A percentile compares a stretch with the other conserved stretches of the same genome.
Evolutionary conservation across 345 rosid species (phyloP).

Genomic region (Atalantia buxifolia): DNA sequence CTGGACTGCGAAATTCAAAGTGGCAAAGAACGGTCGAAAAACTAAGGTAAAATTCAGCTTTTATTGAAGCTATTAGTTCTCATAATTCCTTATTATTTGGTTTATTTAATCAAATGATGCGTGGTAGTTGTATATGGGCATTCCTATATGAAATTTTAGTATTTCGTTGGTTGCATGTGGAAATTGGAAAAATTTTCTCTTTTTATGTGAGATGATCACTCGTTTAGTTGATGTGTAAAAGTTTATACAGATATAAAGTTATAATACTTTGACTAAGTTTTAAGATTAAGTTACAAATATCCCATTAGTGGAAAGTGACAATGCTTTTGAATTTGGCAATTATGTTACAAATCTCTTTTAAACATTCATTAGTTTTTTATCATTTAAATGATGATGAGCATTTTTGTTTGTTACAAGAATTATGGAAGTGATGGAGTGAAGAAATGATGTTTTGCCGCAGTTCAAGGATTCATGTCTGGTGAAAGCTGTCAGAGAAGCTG

Average conservation of each 20-base stretch:
- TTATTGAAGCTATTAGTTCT: not conserved
- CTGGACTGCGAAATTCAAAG: slow-evolving; percentile 40
- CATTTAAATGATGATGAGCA: not conserved
- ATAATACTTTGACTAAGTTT: not conserved
- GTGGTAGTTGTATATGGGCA: not conserved
- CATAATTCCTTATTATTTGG: not conserved
- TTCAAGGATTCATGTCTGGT: not conserved
- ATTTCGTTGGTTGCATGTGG: not conserved
- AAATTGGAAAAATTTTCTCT: too few relatives aligned
- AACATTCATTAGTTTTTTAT: not conserved
- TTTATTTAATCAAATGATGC: not conserved
- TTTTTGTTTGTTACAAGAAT: not conserved
- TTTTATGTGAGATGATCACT: not conserved
- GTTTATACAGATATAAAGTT: not conserved
- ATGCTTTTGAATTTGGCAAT: not conserved
- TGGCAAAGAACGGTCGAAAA: slow-evolving; percentile 44
- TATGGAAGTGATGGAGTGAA: not conserved
- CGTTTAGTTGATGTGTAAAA: not conserved
- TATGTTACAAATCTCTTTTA: too few relatives aligned
- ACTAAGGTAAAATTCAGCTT: slow-evolving; percentile 28
- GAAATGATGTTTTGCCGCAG: not conserved
- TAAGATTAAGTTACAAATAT: not conserved
- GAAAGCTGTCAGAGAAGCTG: not conserved
- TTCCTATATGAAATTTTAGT: not conserved
- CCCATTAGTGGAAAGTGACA: not conserved